A percentile compares a stretch with the other conserved stretches of the same genome.
phyloP scores from a whole-genome alignment of 768 basidiomycete species.

The Favolaschia claudopus region DNA sequence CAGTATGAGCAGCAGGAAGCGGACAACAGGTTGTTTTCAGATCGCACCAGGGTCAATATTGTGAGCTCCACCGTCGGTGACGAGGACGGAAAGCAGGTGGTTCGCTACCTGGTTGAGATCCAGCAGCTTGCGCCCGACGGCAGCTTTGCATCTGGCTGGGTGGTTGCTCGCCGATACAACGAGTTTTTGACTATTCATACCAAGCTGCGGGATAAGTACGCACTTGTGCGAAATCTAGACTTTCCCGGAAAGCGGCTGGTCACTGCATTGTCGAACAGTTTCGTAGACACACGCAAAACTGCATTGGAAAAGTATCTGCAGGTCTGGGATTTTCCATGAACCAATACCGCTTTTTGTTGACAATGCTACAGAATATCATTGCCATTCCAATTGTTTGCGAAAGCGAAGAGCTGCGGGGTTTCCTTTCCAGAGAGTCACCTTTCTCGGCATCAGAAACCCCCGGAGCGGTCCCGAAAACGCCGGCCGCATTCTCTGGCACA shows the following conservation, averaged over 20 bases:
- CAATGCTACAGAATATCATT: slow-evolving; percentile 65
- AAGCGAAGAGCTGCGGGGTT: slow-evolving; percentile 81
- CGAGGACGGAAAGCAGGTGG: slow-evolving; percentile 88
- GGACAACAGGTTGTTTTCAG: slow-evolving; percentile 86
- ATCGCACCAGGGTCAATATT: slow-evolving; percentile 85
- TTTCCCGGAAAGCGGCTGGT: slow-evolving; percentile 96
- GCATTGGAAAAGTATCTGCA: slow-evolving; percentile 92
- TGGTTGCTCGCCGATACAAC: slow-evolving; percentile 92
- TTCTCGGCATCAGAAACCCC: slow-evolving; percentile 67
- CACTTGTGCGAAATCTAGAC: slow-evolving; percentile 73
- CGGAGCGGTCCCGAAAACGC: slow-evolving; percentile 44
- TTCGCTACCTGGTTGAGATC: slow-evolving; percentile 91
- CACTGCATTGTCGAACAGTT: slow-evolving; percentile 83
- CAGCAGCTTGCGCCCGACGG: slow-evolving; percentile 87
- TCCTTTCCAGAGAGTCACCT: slow-evolving; percentile 89
- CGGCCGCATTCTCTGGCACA: slow-evolving; percentile 66
- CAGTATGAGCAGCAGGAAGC: slow-evolving; percentile 95
- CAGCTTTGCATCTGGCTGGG: slow-evolving; percentile 86
- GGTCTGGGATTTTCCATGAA: slow-evolving; percentile 55
- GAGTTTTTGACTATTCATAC: slow-evolving; percentile 93
- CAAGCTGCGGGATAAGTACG: slow-evolving; percentile 80
- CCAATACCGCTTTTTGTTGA: not conserved
- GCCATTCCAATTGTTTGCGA: slow-evolving; percentile 79
- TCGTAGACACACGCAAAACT: slow-evolving; percentile 80
- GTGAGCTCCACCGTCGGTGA: slow-evolving; percentile 84